Base-by-base conservation (phyloP, 2,329 filamentous ascomycete species). In the Lachnellula subtilissima region DNA sequence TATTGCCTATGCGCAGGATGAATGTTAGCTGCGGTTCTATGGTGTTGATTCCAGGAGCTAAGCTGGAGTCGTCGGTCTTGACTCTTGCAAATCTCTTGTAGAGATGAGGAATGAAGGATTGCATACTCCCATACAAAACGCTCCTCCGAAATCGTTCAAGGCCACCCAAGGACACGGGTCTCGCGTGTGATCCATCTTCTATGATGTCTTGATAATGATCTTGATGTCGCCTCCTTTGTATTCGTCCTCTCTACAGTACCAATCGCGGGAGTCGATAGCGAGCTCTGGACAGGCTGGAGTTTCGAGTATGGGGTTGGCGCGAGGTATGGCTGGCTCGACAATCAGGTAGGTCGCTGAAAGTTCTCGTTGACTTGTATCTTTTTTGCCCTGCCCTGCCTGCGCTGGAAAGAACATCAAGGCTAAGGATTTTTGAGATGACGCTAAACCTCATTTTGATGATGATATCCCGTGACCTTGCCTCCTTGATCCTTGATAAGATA, bases 151-250 rank as follows among this genome's bases (percentile, higher is more conserved):
- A 78, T 99, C 94, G 76, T 92, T 96, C 65, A 97, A 82, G 64
- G 94, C 89, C 70, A 97, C 92, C 87, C 88, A 97, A 55, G 94
- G 94, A 76, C 94, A 97, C 61, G 94, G 94, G 76, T 97, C 94
- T 78, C 94, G 84, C 62, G 89, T 88, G 81, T 97, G 94, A 85
- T 99, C 93, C 88, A 96, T 94, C 63, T 65, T 66, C 54, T 67
- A 66, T 65, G 53, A 61, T 66, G 57, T 55, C 57, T 63, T 54
- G 22, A 46, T 32, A 32, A 52, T 49, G 25, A 42, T 23, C 19
- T 52, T 47, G 48, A 17, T 35, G 22, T 53, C 25, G 48, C 45
- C 46, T 32, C 45, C 32, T 43, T 19, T 49, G 7, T 45, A 40
- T 35, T 43, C 37, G 50, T 39, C 23, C 47, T 22, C 46, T 52